Evolutionary conservation across 1,284 basidiomycete genomes (phyloP).

Genomic region (Porodaedalea pini): DNA sequence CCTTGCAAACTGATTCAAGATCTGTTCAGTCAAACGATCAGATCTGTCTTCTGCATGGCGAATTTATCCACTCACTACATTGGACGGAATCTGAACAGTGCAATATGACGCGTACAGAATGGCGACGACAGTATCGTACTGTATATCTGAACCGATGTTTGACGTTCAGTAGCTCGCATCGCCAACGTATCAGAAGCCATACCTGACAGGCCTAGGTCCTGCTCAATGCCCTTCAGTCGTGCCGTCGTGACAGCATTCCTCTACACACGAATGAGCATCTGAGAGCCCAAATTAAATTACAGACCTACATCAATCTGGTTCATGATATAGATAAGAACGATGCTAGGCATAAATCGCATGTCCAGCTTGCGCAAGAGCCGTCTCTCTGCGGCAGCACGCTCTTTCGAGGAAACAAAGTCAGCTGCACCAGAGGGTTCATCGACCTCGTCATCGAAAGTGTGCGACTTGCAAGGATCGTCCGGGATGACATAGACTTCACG

Average conservation of each 20-base stretch:
- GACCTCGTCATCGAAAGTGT: not conserved
- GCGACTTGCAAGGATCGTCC: not conserved
- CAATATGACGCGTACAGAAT: conserved; percentile 15
- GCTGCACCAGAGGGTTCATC: not conserved
- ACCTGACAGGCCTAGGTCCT: conserved; percentile 14
- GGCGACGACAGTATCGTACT: conserved; percentile 15
- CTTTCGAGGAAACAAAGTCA: not conserved
- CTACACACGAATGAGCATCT: not conserved
- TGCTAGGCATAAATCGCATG: conserved; percentile 23
- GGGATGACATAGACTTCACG: too few relatives aligned
- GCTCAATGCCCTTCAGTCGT: conserved; percentile 13
- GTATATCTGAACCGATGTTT: not conserved
- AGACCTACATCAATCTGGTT: conserved; percentile 25
- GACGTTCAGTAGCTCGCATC: not conserved
- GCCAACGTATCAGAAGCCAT: conserved; percentile 11
- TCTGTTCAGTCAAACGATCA: conserved; percentile 29
- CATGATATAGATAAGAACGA: conserved; percentile 26
- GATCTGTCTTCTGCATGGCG: conserved; percentile 16
- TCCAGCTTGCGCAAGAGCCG: conserved; percentile 23
- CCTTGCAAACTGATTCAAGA: conserved; percentile 52
- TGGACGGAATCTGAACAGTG: conserved; percentile 14
- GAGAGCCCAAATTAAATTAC: not conserved
- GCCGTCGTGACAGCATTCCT: conserved; percentile 10
- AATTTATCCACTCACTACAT: conserved; percentile 6
- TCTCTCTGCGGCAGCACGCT: not conserved